Base-by-base conservation (phyloP, 2,329 filamentous ascomycete genomes). In the Pseudopithomyces maydicus region DNA sequence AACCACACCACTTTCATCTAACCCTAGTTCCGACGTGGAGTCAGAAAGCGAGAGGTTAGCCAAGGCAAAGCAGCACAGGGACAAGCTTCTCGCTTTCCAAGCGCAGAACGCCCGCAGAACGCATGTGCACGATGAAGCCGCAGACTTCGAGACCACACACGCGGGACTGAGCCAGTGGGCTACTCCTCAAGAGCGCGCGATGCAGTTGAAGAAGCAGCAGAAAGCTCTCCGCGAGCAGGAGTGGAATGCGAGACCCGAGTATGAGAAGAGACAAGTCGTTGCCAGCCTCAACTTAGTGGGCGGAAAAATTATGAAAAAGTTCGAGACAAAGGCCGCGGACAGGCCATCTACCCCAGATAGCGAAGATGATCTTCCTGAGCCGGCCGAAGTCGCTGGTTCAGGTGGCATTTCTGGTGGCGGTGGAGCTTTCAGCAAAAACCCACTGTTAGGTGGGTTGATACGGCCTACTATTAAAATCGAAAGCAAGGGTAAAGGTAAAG, bases 181-280 rank as follows among this genome's bases (percentile, higher is more conserved):
- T 48, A 91, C 81, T 15, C 91, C 92, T 0, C 88, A 90, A 61
- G 91, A 96, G 74, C 84, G 92, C 41, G 93, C 92, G 0, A 81
- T 88, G 62, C 91, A 95, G 73, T 79, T 97, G 55, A 96, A 94
- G 76, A 85, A 88, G 56, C 93, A 97, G 77, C 92, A 96, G 77
- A 91, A 90, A 72, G 80, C 93, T 3, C 77, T 96, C 64, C 81
- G 91, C 5, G 91, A 96, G 76, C 88, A 95, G 82, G 91, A 96
- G 68, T 96, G 92, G 88, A 90, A 90, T 64, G 88, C 90, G 3
- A 81, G 85, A 50, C 92, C 92, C 0, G 93, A 96, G 60, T 97
- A 92, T 75, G 93, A 97, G 79, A 96, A 94, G 82, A 84, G 91
- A 56, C 86, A 85, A 66, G 88, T 95, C 58, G 89, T 97, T 1